Base-by-base conservation (phyloP, 2,329 filamentous ascomycete genomes). In the Venturia oleaginea region DNA sequence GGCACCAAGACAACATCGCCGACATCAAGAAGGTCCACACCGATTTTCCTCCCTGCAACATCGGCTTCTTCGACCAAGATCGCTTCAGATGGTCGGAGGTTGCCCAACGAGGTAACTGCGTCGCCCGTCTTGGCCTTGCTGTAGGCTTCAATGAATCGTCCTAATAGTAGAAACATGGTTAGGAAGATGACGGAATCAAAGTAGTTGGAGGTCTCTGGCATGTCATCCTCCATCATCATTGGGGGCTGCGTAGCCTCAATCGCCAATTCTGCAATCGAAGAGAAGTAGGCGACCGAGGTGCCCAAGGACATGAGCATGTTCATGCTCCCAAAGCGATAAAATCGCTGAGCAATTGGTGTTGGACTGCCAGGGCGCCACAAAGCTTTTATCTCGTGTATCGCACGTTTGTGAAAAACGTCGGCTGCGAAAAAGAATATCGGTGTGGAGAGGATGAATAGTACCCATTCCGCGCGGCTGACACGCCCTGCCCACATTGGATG, bases 251-350 rank as follows among this genome's bases (percentile, higher is more conserved):
- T 71, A 3, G 79, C 79, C 4, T 80, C 83, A 4, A 86, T 84
- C 7, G 86, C 84, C 62, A 97, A 82, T 68, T 95, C 86, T 19
- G 86, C 88, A 30, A 96, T 78, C 0, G 91, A 96, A 0, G 91
- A 87, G 67, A 95, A 79, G 73, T 96, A 96, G 1, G 92, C 92
- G 66, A 97, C 91, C 2, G 86, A 88, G 0, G 92, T 96, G 6
- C 92, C 92, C 2, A 96, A 81, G 8, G 89, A 94, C 76, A 97
- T 92, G 66, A 97, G 83, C 78, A 95, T 88, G 72, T 96, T 96
- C 92, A 97, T 97, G 78, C 92, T 96, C 10, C 92, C 92, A 71
- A 97, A 97, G n/a, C 89, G 86, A 74, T 92, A 91, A 71, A 97
- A 92, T 17, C 92, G 82, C 69, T 88, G 84, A 19, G 90, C 70